These are phyloP conservation scores for Emiliania huxleyi DNA, from an alignment of 78 protist species.

Conservation along the genomic window DNA sequence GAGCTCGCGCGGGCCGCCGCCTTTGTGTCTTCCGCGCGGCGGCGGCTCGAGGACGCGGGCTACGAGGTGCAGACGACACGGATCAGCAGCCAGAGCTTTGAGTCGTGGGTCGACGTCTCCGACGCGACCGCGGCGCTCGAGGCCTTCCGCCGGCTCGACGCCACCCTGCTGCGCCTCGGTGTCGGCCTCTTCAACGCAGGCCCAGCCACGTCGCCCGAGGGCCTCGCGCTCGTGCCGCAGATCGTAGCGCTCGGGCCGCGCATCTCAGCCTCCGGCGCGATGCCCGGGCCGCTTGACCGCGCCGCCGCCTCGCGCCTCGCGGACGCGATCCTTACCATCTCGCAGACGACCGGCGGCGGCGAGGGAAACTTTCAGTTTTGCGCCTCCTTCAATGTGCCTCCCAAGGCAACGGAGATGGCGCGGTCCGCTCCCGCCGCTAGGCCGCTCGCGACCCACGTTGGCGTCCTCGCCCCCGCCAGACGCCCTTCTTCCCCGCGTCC, in stretches of 20 bases:
- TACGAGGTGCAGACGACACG: constrained; percentile 23
- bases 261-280: not conserved
- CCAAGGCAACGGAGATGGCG: too few species aligned
- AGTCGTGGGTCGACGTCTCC: not conserved
- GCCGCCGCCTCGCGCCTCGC: not conserved
- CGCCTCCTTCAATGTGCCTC: not conserved
- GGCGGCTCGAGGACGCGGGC: not conserved
- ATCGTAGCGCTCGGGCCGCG: not conserved
- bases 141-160: not conserved
- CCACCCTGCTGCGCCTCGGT: not conserved
- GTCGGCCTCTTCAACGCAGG: not conserved
- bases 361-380: constrained; percentile 25
- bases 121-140: not conserved
- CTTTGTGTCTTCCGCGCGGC: not conserved
- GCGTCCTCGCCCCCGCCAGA: too few species aligned
- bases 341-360: not conserved
- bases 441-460: too few species aligned
- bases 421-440: too few species aligned
- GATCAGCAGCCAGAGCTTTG: not conserved
- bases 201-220: not conserved
- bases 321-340: not conserved
- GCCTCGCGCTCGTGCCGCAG: not conserved
- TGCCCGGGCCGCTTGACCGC: not conserved
- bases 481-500: constrained; percentile 8
- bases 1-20: not conserved